These are phyloP conservation scores for Allantophomopsis cytisporea DNA, from an alignment of 2,329 filamentous ascomycete species.

Conservation along the genomic window DNA sequence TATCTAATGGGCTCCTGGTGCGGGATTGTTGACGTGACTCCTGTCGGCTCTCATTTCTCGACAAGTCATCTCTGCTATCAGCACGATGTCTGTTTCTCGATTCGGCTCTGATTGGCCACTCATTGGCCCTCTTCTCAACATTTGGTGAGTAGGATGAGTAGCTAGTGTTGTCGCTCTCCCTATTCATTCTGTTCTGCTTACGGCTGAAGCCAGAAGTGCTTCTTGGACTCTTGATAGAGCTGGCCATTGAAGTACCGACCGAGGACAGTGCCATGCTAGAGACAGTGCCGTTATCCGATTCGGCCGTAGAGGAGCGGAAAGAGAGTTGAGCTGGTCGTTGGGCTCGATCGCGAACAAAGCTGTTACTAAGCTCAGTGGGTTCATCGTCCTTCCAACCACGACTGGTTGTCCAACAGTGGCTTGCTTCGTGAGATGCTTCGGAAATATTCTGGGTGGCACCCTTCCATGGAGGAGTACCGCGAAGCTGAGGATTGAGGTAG, in stretches of 20 bases:
- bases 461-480: slow-evolving; percentile 42
- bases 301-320: not conserved
- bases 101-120: not conserved
- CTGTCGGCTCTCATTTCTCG: no score
- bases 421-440: slow-evolving; percentile 15
- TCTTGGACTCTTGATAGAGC: not conserved
- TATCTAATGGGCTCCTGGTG: no score
- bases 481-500: slow-evolving; percentile 39
- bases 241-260: not conserved
- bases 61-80: no score
- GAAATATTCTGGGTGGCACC: slow-evolving; percentile 13
- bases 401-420: slow-evolving; percentile 18
- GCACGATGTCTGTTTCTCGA: no score
- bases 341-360: not conserved
- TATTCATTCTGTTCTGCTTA: not conserved
- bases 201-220: not conserved
- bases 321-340: not conserved
- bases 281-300: not conserved
- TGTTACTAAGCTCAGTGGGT: not conserved
- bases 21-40: no score
- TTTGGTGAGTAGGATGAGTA: not conserved
- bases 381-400: slow-evolving; percentile 10
- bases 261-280: not conserved
- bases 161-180: not conserved
- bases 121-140: no score